Conservation (phyloP, 2,329 filamentous ascomycete genomes). For the Aspergillus ruber region DNA sequence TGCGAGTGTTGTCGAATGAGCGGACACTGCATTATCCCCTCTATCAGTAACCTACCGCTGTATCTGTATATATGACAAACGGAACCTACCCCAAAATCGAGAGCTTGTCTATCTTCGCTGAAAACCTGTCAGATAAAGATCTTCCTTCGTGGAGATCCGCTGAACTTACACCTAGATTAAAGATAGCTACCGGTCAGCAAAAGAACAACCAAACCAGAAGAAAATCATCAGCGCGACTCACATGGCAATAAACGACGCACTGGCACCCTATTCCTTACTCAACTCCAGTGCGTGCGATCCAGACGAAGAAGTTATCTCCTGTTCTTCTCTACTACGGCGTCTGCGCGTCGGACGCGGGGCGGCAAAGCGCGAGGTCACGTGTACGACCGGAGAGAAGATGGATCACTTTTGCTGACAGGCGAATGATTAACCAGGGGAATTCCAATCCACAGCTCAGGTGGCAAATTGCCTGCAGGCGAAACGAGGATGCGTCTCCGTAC, state of each 20-base stretch:
- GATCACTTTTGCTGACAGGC: neutral
- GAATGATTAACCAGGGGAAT: neutral
- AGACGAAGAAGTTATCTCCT: neutral
- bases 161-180: slow-evolving; percentile 25
- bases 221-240: neutral
- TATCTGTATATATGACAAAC: slow-evolving; percentile 1
- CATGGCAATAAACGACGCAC: neutral
- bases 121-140: neutral
- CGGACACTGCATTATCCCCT: slow-evolving; percentile 50
- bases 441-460: neutral
- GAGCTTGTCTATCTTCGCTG: slow-evolving; percentile 82
- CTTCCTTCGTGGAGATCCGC: neutral
- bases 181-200: slow-evolving; percentile 1
- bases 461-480: neutral
- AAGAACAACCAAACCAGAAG: neutral
- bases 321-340: neutral
- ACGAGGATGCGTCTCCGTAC: neutral
- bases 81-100: slow-evolving; percentile 64
- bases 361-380: slow-evolving; percentile 1
- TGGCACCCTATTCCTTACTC: neutral
- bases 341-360: slow-evolving; percentile 1
- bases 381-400: neutral
- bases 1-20: slow-evolving; percentile 71
- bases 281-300: neutral
- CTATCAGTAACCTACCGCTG: slow-evolving; percentile 3